Conservation (phyloP, 139 green algal species). For the Protoeuglena noctilucae region DNA sequence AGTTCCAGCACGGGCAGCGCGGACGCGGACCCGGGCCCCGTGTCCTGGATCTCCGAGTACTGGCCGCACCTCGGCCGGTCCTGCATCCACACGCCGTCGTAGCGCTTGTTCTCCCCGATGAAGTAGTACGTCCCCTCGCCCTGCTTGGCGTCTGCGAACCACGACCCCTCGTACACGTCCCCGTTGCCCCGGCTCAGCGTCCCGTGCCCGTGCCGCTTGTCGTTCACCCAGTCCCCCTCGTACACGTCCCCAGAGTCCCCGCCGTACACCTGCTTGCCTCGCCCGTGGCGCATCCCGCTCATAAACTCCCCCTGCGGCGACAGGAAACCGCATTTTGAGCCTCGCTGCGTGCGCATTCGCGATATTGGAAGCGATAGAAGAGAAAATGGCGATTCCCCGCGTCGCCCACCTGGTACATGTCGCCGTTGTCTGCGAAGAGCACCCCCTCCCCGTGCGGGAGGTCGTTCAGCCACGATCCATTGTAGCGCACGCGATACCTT, state of each 20-base stretch:
- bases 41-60: background rate
- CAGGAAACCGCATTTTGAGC: background rate
- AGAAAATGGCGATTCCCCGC: slow-evolving; percentile 13
- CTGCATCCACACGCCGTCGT: slow-evolving; percentile 5
- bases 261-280: slow-evolving; percentile 34
- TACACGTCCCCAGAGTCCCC: slow-evolving; percentile 50
- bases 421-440: slow-evolving; percentile 38
- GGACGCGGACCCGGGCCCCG: background rate
- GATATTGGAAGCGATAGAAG: no score
- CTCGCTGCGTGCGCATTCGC: no score
- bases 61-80: background rate
- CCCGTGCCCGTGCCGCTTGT: slow-evolving; percentile 14
- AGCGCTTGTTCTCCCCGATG: slow-evolving; percentile 1
- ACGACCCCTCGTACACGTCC: slow-evolving; percentile 7
- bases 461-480: slow-evolving; percentile 38
- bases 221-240: slow-evolving; percentile 40
- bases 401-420: slow-evolving; percentile 48
- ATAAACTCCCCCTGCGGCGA: slow-evolving; percentile 12
- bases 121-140: slow-evolving; percentile 5
- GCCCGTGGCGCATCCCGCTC: slow-evolving; percentile 20
- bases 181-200: slow-evolving; percentile 7
- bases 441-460: slow-evolving; percentile 38
- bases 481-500: slow-evolving; percentile 46
- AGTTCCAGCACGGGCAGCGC: background rate
- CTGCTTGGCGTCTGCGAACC: background rate